Conservation (phyloP, 768 basidiomycete genomes). For the Mycena galopus region DNA sequence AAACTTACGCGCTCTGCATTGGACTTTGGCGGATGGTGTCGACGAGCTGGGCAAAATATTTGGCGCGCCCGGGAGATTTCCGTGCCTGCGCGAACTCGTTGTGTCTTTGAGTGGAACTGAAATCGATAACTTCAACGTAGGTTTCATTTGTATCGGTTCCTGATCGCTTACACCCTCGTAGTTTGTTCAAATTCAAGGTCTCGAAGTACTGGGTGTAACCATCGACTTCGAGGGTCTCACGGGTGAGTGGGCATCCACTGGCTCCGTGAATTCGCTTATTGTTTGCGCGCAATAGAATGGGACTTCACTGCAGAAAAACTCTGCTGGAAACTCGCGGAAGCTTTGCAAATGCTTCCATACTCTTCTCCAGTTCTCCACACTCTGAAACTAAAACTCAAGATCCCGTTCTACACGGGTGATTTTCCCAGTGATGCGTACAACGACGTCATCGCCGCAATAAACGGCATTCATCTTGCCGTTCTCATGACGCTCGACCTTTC, state of each 20-base stretch:
- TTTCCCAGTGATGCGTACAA: background rate
- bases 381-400: background rate
- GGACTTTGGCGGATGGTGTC: slow-evolving; percentile 10
- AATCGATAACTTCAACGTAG: slow-evolving; percentile 14
- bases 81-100: slow-evolving; percentile 9
- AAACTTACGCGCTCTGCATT: slow-evolving; percentile 15
- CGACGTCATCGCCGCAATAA: background rate
- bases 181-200: slow-evolving; percentile 1
- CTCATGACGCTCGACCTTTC: background rate
- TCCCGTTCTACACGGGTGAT: background rate
- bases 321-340: background rate
- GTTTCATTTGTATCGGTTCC: background rate
- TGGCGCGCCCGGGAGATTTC: background rate
- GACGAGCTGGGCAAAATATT: slow-evolving; percentile 14
- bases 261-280: background rate
- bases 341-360: background rate
- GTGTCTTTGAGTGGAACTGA: background rate
- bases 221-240: background rate
- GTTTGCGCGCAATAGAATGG: too few relatives aligned
- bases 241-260: background rate
- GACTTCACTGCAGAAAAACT: too few relatives aligned
- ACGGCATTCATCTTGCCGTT: background rate
- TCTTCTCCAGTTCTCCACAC: background rate
- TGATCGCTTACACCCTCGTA: background rate
- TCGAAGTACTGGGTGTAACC: slow-evolving; percentile 4